phyloP scores from a whole-genome alignment of 2,329 filamentous ascomycete species.

The Amesomyces nigricolor region DNA sequence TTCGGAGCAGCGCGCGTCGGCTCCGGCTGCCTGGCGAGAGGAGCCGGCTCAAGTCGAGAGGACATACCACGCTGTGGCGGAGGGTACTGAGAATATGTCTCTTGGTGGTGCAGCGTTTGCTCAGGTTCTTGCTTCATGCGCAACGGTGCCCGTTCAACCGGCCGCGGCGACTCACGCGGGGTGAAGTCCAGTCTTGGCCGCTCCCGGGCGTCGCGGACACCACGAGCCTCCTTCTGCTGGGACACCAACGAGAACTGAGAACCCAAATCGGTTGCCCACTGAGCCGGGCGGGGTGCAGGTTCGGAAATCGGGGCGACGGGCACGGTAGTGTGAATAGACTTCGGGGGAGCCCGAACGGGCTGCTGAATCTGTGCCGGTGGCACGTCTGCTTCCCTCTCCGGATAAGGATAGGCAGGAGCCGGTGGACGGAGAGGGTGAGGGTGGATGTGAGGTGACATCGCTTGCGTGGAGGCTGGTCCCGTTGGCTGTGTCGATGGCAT shows the following conservation, averaged over 20 bases:
- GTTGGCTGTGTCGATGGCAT: conserved; percentile 23
- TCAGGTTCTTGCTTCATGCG: conserved; percentile 50
- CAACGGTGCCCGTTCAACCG: conserved; percentile 25
- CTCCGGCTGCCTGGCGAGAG: conserved; percentile 39
- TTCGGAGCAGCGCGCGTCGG: conserved; percentile 36
- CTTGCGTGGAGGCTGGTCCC: conserved; percentile 33
- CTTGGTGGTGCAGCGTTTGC: conserved; percentile 37
- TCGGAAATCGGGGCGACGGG: conserved; percentile 31
- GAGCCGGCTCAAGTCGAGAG: conserved; percentile 37
- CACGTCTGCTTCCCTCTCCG: conserved; percentile 39
- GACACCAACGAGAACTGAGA: conserved; percentile 17
- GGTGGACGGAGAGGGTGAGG: conserved; percentile 43
- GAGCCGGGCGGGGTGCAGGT: conserved; percentile 20
- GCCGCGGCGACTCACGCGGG: conserved; percentile 27
- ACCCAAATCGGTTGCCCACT: conserved; percentile 19
- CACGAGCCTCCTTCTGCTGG: conserved; percentile 20
- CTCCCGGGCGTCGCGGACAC: conserved; percentile 21
- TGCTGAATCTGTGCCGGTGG: conserved; percentile 29
- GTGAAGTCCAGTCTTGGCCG: conserved; percentile 24
- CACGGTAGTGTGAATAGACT: conserved; percentile 30
- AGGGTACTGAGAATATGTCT: conserved; percentile 36
- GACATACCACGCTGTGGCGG: conserved; percentile 37
- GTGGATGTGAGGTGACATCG: conserved; percentile 43
- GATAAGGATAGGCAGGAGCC: conserved; percentile 37
- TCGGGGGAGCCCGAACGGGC: conserved; percentile 38